Evolutionary conservation across 805 yeast genomes (phyloP), one percentile per base, ranked within the genome.

Genomic region (Myxozyma neotropica): DNA sequence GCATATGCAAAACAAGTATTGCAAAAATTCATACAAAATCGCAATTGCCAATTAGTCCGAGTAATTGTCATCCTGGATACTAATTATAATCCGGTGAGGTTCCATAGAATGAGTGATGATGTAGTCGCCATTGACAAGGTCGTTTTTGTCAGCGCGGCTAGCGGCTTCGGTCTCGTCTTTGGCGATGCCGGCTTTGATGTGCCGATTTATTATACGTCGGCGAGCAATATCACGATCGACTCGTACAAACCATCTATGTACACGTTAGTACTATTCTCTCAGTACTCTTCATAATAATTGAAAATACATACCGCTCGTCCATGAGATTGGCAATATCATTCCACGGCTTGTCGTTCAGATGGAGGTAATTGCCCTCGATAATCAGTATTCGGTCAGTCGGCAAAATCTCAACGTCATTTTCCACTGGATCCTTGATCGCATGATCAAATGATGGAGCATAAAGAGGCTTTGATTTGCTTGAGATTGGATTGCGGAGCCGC

Each of bases 341-440:
- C 96, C 96, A 90, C 13, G 81, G 81, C 27, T 78, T 81, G 39
- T 81, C 80, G 36, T 80, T 70, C 53, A 89, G 74, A 44, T 85
- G 78, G 8, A 90, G 75, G 70, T 91, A 90, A 48, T 86, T 76
- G 0, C 97, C 96, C 70, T 90, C 97, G 39, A 89, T 68, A 2
- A 90, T 78, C 3, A 90, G 72, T 0, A 89, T 79, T 57, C 83
- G 74, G 2, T 83, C 77, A 1, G 71, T 74, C 0, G 81, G 74
- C 1, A 72, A 69, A 0, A 89, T 78, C 4, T 60, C 68, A 13
- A 83, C 78, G 19, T 80, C 86, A 58, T 78, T 76, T 13, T 78
- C 82, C 1, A 79, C 78, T 0, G 97, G 96, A 69, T 91, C 96
- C 65, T 66, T 81, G 61, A 31, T 39, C 0, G 81, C 77, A 71